Conservation (phyloP, 169 alveolate species). For the Perkinsus olseni region DNA sequence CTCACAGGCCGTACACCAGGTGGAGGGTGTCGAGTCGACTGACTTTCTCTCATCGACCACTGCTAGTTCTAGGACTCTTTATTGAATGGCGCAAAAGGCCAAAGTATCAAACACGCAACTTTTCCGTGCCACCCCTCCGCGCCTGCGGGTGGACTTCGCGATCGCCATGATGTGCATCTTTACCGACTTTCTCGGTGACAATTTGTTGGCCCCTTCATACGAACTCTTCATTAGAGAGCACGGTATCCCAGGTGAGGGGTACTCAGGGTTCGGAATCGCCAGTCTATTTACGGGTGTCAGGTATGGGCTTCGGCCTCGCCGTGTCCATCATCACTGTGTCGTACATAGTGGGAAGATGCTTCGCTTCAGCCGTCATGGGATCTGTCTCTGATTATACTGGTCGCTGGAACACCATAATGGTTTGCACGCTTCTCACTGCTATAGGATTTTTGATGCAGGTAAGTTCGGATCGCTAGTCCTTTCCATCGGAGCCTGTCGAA, state of each 20-base stretch:
- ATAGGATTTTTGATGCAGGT: neutral
- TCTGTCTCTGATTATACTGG: neutral
- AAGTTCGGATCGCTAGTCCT: neutral
- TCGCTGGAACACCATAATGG: neutral
- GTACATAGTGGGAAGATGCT: neutral
- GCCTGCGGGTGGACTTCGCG: neutral
- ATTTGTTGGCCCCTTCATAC: neutral
- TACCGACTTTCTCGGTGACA: neutral
- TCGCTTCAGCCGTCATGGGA: neutral
- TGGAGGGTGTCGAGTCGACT: too few relatives aligned
- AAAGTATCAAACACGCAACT: neutral
- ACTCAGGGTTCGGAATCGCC: neutral
- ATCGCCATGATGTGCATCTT: neutral
- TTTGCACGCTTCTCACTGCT: neutral
- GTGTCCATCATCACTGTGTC: neutral
- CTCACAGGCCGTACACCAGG: too few relatives aligned
- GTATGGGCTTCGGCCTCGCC: neutral
- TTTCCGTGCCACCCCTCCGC: neutral
- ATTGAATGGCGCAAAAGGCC: neutral
- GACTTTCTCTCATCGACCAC: too few relatives aligned
- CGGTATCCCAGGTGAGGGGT: neutral
- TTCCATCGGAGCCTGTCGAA: too few relatives aligned
- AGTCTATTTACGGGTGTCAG: neutral
- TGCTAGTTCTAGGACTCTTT: too few relatives aligned
- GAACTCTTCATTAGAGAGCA: neutral